Evolutionary conservation across 257 asterid genomes (phyloP).

Genomic region (Cinchona pubescens): DNA sequence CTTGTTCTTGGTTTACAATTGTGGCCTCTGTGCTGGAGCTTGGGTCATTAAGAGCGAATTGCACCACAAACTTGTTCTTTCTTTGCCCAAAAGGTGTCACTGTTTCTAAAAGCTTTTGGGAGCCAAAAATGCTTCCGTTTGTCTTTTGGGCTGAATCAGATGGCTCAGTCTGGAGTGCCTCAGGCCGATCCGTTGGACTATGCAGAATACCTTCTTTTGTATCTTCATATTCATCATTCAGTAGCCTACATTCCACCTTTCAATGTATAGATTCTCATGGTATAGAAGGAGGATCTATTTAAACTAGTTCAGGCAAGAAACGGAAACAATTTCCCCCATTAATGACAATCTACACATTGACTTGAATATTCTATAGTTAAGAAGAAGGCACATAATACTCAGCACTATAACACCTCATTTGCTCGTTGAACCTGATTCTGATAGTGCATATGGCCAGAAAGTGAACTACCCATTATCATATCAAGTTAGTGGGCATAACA

Average conservation of each 20-base stretch:
- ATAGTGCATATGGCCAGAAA: not conserved
- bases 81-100: slow-evolving; percentile 90
- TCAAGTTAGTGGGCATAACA: not conserved
- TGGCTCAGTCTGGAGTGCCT: slow-evolving; percentile 29
- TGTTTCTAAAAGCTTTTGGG: slow-evolving; percentile 52
- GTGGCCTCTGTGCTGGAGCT: slow-evolving; percentile 29
- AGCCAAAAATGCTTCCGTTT: slow-evolving; percentile 51
- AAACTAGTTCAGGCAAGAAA: not conserved
- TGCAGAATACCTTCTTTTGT: slow-evolving; percentile 42
- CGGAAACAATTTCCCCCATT: not conserved
- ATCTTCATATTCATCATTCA: slow-evolving; percentile 57
- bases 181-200: slow-evolving; percentile 50
- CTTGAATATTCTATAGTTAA: not conserved
- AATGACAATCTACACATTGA: not conserved
- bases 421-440: not conserved
- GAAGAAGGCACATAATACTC: not conserved
- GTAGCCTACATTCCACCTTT: slow-evolving; percentile 42
- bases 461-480: not conserved
- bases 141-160: slow-evolving; percentile 52
- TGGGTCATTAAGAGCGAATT: slow-evolving; percentile 61
- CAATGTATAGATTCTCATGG: not conserved
- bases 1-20: slow-evolving; percentile 37
- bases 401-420: not conserved
- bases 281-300: not conserved
- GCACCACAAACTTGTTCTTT: slow-evolving; percentile 78